A percentile compares a stretch with the other conserved stretches of the same genome.
Conservation (phyloP, 208 protist genomes). For the Trypanosoma mega region DNA sequence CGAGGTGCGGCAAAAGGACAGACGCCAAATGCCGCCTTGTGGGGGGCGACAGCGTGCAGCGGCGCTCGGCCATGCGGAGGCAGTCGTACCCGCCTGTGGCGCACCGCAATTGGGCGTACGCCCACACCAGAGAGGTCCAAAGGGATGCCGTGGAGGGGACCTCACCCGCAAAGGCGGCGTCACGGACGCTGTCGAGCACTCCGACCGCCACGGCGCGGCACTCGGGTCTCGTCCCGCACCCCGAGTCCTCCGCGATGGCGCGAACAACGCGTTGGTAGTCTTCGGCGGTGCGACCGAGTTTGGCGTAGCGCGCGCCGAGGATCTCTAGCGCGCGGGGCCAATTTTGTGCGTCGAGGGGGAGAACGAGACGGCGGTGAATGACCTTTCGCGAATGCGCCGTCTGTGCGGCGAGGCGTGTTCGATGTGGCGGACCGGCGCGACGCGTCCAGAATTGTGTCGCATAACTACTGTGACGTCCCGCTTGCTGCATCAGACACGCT, state of each 20-base stretch:
- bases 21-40: slow-evolving; percentile 71
- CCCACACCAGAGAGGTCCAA: slow-evolving; percentile 78
- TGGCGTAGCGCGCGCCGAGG: slow-evolving; percentile 64
- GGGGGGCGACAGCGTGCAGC: slow-evolving; percentile 39
- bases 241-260: slow-evolving; percentile 48
- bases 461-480: slow-evolving; percentile 74
- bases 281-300: slow-evolving; percentile 53
- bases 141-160: slow-evolving; percentile 54
- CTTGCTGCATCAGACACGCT: slow-evolving; percentile 25
- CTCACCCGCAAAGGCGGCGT: slow-evolving; percentile 62
- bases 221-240: slow-evolving; percentile 19
- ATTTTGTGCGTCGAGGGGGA: slow-evolving; percentile 76
- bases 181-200: slow-evolving; percentile 57
- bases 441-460: slow-evolving; percentile 75
- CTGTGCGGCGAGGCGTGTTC: slow-evolving; percentile 42
- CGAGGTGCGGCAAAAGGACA: slow-evolving; percentile 60
- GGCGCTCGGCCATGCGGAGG: slow-evolving; percentile 48
- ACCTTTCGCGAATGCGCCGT: slow-evolving; percentile 58
- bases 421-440: slow-evolving; percentile 20
- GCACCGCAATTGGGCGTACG: slow-evolving; percentile 49
- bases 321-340: slow-evolving; percentile 85
- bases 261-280: slow-evolving; percentile 78
- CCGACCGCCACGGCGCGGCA: slow-evolving; percentile 5
- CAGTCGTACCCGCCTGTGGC: slow-evolving; percentile 55
- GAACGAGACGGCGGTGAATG: slow-evolving; percentile 73